Conservation (phyloP, 495 filamentous ascomycete genomes). For the Penicillium goetzii region DNA sequence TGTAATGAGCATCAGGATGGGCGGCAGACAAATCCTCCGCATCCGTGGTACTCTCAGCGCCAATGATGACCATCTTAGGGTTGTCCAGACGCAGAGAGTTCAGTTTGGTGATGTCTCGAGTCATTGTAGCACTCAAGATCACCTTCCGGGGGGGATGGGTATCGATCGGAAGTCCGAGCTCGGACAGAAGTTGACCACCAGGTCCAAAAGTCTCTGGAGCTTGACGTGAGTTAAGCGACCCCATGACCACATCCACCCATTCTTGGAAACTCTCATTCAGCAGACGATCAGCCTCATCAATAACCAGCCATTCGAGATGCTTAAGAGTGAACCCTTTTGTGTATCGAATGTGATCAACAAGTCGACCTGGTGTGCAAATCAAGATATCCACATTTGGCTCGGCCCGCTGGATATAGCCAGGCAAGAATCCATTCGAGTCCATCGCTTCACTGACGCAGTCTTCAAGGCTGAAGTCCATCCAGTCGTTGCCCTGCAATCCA, state of each 20-base stretch:
- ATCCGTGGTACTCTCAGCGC: slow-evolving; percentile 47
- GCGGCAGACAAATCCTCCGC: slow-evolving; percentile 30
- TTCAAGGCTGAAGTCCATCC: slow-evolving; percentile 52
- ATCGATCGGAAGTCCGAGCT: slow-evolving; percentile 42
- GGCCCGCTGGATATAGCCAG: slow-evolving; percentile 64
- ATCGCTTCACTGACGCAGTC: slow-evolving; percentile 47
- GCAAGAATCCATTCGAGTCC: slow-evolving; percentile 46
- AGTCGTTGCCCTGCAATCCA: slow-evolving; percentile 48
- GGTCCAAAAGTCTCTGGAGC: slow-evolving; percentile 55
- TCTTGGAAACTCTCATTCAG: slow-evolving; percentile 91
- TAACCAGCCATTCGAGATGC: slow-evolving; percentile 83
- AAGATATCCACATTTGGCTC: slow-evolving; percentile 82
- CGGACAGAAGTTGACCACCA: slow-evolving; percentile 42
- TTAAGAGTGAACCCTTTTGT: slow-evolving; percentile 84
- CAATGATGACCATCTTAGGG: slow-evolving; percentile 77
- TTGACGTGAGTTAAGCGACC: slow-evolving; percentile 57
- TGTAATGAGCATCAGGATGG: slow-evolving; percentile 47
- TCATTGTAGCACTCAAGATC: slow-evolving; percentile 92
- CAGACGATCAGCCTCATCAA: slow-evolving; percentile 93
- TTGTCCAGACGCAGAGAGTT: slow-evolving; percentile 70
- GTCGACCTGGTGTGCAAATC: slow-evolving; percentile 87
- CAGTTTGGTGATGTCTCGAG: slow-evolving; percentile 79
- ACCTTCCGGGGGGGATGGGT: slow-evolving; percentile 65
- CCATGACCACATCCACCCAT: slow-evolving; percentile 78
- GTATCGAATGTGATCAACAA: slow-evolving; percentile 87